phyloP scores from a whole-genome alignment of 1,284 basidiomycete genomes.

The Puccinia brachypodii region DNA sequence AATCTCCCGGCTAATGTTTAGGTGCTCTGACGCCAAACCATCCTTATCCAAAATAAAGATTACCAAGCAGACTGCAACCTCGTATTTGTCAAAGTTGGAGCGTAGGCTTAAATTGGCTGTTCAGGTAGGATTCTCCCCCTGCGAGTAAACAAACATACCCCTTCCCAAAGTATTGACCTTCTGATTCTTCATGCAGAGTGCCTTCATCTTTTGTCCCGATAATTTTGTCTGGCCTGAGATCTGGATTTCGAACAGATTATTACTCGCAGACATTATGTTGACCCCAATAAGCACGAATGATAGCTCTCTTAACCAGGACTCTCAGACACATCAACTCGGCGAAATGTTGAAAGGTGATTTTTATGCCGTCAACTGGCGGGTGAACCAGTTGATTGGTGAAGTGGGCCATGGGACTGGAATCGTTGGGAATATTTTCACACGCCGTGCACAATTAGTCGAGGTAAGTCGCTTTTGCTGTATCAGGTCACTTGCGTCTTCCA shows the following conservation, averaged over 20 bases:
- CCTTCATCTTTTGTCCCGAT: slow-evolving; percentile 45
- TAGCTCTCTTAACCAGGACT: slow-evolving; percentile 6
- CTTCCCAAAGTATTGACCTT: background rate
- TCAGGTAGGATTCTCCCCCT: slow-evolving; percentile 20
- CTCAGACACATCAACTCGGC: slow-evolving; percentile 5
- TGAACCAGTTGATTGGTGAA: slow-evolving; percentile 44
- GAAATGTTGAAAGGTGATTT: slow-evolving; percentile 47
- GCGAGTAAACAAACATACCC: background rate
- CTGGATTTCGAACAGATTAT: slow-evolving; percentile 39
- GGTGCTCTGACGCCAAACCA: background rate
- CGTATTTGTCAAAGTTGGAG: slow-evolving; percentile 46
- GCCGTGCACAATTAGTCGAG: slow-evolving; percentile 47
- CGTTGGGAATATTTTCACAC: slow-evolving; percentile 39
- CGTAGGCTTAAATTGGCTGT: slow-evolving; percentile 39
- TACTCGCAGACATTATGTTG: slow-evolving; percentile 40
- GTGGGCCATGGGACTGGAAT: slow-evolving; percentile 37
- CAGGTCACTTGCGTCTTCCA: background rate
- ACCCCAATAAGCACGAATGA: background rate
- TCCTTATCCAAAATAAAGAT: slow-evolving; percentile 9
- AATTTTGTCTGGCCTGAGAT: slow-evolving; percentile 48
- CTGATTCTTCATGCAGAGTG: slow-evolving; percentile 3
- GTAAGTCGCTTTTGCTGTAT: background rate
- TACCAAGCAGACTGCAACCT: slow-evolving; percentile 29
- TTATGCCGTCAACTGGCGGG: slow-evolving; percentile 44
- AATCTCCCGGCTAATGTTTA: background rate